Base-by-base conservation (phyloP, 2,329 filamentous ascomycete species). In the Paecilomyces fulvus region DNA sequence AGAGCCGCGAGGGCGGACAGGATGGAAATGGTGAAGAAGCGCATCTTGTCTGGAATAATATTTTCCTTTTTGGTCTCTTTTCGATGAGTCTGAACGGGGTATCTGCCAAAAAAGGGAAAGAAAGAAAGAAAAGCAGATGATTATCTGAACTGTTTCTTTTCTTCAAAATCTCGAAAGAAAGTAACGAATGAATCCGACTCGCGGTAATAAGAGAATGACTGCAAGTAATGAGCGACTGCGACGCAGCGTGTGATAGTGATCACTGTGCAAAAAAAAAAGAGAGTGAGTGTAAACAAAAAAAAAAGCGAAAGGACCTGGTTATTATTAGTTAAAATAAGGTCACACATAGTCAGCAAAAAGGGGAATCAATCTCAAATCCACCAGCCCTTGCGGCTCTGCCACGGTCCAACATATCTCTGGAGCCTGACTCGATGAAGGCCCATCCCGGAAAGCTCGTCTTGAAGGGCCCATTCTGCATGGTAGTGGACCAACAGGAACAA, bases 1-100 rank as follows among this genome's bases (percentile, higher is more conserved):
- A 72, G 56, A 62, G 73, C 72, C 60, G 65, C 67, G 54, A 77
- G 65, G 65, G 71, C 67, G 46, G 73, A 67, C 61, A 73, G 53
- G 58, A 73, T 53, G 59, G 69, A 61, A 52, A 68, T 61, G 50
- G 66, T 62, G 62, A 70, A 64, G 67, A 76, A 72, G 67, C 70
- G 70, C 72, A 75, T 75, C 57, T 62, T 73, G 61, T 58, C 49
- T 46, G 23, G 50, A 23, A 46, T 53, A 14, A 37, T 33, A 30
- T 33, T 14, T 33, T 56, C 52, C 51, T 54, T n/a, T 55, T 28
- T 53, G 30, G 30, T 51, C 48, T 21, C 3, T 14, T 30, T 20
- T 9, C 9, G n/a, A 46, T 51, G 9, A 48, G 37, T 43, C 51
- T 55, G 52, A 52, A 37, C 55, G 55, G 51, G 57, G 48, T 56